A percentile compares a stretch with the other conserved stretches of the same genome.
Evolutionary conservation across 768 basidiomycete genomes (phyloP).

Genomic region (Termitomyces bulborhizus): DNA sequence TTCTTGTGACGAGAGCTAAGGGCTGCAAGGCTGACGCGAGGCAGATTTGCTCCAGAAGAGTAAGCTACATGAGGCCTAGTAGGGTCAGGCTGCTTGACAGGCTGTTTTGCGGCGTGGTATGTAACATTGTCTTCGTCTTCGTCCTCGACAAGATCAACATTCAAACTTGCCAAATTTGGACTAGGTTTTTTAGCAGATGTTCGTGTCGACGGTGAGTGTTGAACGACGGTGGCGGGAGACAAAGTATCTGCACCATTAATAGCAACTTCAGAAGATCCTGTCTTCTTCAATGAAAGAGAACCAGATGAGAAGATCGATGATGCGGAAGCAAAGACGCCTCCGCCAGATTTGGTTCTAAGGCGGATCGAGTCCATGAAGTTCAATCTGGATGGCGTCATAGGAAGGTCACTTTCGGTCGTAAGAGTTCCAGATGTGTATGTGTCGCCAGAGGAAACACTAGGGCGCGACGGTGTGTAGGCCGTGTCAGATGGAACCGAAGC

Average conservation of each 20-base stretch:
- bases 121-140: slow-evolving; percentile 23
- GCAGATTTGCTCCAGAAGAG: slow-evolving; percentile 23
- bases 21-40: slow-evolving; percentile 31
- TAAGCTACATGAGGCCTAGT: slow-evolving; percentile 31
- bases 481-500: slow-evolving; percentile 36
- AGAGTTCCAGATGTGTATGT: slow-evolving; percentile 47
- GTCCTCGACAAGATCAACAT: slow-evolving; percentile 11
- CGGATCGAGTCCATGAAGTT: slow-evolving; percentile 37
- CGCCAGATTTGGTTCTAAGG: slow-evolving; percentile 25
- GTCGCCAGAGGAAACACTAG: slow-evolving; percentile 55
- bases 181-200: slow-evolving; percentile 26
- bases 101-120: slow-evolving; percentile 7
- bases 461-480: slow-evolving; percentile 39
- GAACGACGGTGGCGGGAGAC: slow-evolving; percentile 5
- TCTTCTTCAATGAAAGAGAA: slow-evolving; percentile 24
- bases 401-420: slow-evolving; percentile 36
- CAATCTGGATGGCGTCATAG: slow-evolving; percentile 32
- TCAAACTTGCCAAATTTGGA: slow-evolving; percentile 16
- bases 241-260: slow-evolving; percentile 5
- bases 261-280: slow-evolving; percentile 14
- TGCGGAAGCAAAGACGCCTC: slow-evolving; percentile 25
- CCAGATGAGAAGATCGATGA: slow-evolving; percentile 21
- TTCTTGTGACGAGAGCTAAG: slow-evolving; percentile 36
- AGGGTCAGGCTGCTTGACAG: slow-evolving; percentile 11
- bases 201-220: slow-evolving; percentile 13